Evolutionary conservation across 2,329 filamentous ascomycete genomes (phyloP), one percentile per base, ranked within the genome.

Genomic region (Colletotrichum endophyticum): DNA sequence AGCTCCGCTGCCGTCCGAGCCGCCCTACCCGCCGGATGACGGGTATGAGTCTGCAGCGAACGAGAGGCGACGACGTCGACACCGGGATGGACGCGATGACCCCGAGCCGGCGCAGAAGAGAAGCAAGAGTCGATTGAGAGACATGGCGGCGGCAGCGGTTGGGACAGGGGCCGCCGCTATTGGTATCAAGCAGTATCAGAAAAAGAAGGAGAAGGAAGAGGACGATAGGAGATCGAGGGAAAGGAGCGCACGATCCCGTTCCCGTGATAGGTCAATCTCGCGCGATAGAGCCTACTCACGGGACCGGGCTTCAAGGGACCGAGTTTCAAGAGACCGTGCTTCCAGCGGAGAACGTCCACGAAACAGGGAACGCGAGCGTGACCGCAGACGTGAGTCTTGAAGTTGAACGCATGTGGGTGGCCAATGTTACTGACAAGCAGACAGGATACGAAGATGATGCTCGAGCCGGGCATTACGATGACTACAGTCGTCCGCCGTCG

Each of bases 151-250:
- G 5, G 91, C 89, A 2, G 89, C 88, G 7, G 85, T 88, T n/a
- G 89, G 87, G 7, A 89, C 89, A 5, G 91, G 90, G 9, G 92
- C 92, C 7, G 91, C 92, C 1, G 92, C 91, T 7, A 88, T 93
- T 73, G 91, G 92, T 1, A 87, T 93, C 73, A 93, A 92, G 81
- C 90, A 92, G 80, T 91, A 89, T 77, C 87, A 89, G 76, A 88
- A 91, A 80, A 84, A 82, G 70, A 84, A 86, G 82, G 87, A 89
- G 72, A 84, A 83, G 79, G 87, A 85, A 77, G 87, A 85, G 77
- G 80, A 77, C 15, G 76, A 72, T 25, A 73, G 63, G 32, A 79
- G 73, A 73, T 75, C 77, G 44, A 77, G 76, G 63, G 73, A 78
- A 30, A 73, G 70, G 34, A 32, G 39, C 27, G 63, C 70, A 56